These are phyloP conservation scores for Nematocida sp. DNA, from an alignment of 371 early-diverging fungal genomes.

Conservation along the genomic window DNA sequence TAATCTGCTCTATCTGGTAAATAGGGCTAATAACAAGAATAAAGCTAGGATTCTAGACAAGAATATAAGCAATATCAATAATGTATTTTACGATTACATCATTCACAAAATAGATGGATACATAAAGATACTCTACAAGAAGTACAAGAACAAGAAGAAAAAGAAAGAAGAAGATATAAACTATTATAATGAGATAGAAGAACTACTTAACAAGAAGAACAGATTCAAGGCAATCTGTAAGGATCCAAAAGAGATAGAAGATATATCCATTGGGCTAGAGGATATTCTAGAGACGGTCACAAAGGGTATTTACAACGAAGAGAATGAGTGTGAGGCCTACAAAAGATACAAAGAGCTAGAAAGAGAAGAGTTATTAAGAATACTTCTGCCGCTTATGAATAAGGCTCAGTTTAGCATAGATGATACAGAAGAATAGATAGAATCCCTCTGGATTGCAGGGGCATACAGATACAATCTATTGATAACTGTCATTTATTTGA, in stretches of 20 bases:
- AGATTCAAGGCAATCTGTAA: slow-evolving; percentile 12
- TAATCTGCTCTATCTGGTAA: too few species aligned
- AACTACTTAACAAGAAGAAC: slow-evolving; percentile 30
- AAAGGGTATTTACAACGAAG: background rate
- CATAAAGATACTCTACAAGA: slow-evolving; percentile 33
- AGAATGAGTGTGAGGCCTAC: background rate
- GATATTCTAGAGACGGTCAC: background rate
- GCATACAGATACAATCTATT: too few species aligned
- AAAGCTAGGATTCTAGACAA: background rate
- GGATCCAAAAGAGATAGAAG: background rate
- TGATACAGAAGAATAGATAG: too few species aligned
- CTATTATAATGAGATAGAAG: slow-evolving; percentile 34
- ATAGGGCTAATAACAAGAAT: slow-evolving; percentile 15
- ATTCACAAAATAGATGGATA: slow-evolving; percentile 10
- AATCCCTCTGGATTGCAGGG: too few species aligned
- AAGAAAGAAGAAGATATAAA: slow-evolving; percentile 47
- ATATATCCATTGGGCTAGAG: background rate
- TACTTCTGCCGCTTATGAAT: too few species aligned
- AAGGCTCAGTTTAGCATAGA: too few species aligned
- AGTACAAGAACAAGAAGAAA: slow-evolving; percentile 38
- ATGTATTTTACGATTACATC: background rate
- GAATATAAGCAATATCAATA: background rate
- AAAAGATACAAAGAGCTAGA: too few species aligned
- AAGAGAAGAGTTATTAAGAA: too few species aligned
- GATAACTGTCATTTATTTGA: too few species aligned